Evolutionary conservation across 768 basidiomycete genomes (phyloP), one percentile per base, ranked within the genome.

Genomic region (Boletus rubescentipes): DNA sequence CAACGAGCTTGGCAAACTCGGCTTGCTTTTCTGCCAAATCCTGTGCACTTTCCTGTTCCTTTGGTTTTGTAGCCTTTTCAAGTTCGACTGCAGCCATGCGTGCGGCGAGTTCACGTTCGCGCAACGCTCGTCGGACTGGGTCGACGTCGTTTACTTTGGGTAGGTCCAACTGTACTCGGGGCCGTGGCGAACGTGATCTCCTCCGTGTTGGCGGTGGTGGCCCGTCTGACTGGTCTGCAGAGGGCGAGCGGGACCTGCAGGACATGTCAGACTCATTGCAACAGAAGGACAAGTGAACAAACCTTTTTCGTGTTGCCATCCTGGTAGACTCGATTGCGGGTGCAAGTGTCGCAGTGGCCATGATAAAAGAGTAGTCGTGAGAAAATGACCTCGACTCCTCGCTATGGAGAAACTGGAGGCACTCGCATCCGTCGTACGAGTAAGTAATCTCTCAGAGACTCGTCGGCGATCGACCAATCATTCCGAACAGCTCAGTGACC

Each of bases 1-100:
- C 82, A 2, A 89, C 68, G 54, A 96, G 78, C 72, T 96, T 96
- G 5, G 90, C 85, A 66, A 96, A 95, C 70, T 97, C 95, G 23
- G 91, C 92, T 60, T 85, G 79, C 16, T 87, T 83, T 61, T 92
- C 89, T 47, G 82, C 83, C 41, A 59, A 16, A 40, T 76, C 76
- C 66, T 79, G 77, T 54, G 76, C 69, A 58, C 65, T 69, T 15
- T 66, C 68, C 58, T 79, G 80, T 68, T 67, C 73, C 20, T 75
- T 77, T 52, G 78, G 77, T 67, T 85, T 85, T 51, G 80, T 73
- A 29, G 73, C 61, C 59, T 80, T 81, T 66, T 85, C 82, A 51
- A 91, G 80, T 60, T 89, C 86, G 63, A 80, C 79, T 3, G 85
- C 84, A 9, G 85, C 86, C 41, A 84, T 76, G 47, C 85, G 80